Conservation (phyloP, 2,329 filamentous ascomycete species). For the Hypoxylon sp. region DNA sequence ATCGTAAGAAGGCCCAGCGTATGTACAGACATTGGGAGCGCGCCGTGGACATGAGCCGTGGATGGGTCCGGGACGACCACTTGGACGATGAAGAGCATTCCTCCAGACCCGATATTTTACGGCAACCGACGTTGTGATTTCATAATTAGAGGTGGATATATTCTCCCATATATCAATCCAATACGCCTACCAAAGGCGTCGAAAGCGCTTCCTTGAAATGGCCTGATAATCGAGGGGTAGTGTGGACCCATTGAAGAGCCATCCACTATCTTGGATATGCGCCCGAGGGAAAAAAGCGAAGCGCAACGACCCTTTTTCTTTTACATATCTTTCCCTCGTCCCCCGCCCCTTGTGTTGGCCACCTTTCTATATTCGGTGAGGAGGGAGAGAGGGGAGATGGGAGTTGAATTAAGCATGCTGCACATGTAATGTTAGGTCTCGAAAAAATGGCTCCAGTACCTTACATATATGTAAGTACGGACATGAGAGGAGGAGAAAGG, state of each 20-base stretch:
- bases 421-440: neutral
- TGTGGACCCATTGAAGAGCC: neutral
- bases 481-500: neutral
- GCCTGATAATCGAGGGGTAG: conserved; percentile 1
- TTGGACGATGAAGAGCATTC: conserved; percentile 16
- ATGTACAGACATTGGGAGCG: conserved; percentile 67
- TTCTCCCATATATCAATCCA: conserved; percentile 3
- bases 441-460: neutral
- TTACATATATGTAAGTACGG: neutral
- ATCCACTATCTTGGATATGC: neutral
- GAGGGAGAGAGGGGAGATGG: neutral
- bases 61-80: conserved; percentile 57
- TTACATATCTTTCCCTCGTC: neutral
- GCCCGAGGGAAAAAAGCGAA: neutral
- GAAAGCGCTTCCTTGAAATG: neutral
- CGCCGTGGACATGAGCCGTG: conserved; percentile 69
- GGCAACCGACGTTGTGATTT: conserved; percentile 35
- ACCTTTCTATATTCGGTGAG: neutral
- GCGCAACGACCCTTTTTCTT: neutral
- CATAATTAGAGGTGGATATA: neutral
- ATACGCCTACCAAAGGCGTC: neutral
- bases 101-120: conserved; percentile 32
- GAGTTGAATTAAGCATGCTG: neutral
- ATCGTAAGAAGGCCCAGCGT: conserved; percentile 54
- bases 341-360: neutral